These are phyloP conservation scores for Heterobasidion irregulare DNA, from an alignment of 1,284 basidiomycete genomes.

Conservation along the genomic window DNA sequence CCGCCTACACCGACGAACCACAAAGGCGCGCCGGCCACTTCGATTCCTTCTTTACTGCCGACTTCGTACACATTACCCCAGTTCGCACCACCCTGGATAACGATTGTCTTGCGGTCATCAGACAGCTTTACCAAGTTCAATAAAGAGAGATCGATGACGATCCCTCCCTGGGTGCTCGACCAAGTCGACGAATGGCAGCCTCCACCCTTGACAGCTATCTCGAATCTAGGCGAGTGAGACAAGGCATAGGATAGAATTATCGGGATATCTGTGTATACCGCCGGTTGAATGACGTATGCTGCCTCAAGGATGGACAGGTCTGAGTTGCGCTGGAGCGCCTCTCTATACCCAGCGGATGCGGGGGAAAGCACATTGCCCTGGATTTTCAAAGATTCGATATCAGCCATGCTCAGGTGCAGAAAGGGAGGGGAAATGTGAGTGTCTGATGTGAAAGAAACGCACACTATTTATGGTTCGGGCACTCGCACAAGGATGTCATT, in stretches of 20 bases:
- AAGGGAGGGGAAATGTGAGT: neutral
- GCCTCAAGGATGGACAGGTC: slow-evolving; percentile 16
- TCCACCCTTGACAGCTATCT: slow-evolving; percentile 19
- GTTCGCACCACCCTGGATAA: slow-evolving; percentile 26
- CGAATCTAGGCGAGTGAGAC: slow-evolving; percentile 10
- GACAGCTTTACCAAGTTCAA: slow-evolving; percentile 24
- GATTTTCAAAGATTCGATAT: neutral
- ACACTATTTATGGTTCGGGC: too few species aligned
- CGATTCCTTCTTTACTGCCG: slow-evolving; percentile 18
- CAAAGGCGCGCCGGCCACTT: slow-evolving; percentile 19
- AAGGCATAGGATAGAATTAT: slow-evolving; percentile 12
- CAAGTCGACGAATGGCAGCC: slow-evolving; percentile 17
- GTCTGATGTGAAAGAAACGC: neutral
- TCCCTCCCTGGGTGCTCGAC: slow-evolving; percentile 23
- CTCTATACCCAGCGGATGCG: neutral
- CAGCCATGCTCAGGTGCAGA: neutral
- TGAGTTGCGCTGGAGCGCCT: slow-evolving; percentile 14
- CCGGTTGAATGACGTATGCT: slow-evolving; percentile 14
- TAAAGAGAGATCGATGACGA: slow-evolving; percentile 29
- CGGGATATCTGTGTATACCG: slow-evolving; percentile 13
- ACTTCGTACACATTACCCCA: slow-evolving; percentile 28
- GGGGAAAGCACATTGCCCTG: slow-evolving; percentile 4
- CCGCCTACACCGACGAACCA: slow-evolving; percentile 19
- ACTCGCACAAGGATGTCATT: neutral
- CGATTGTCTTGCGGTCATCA: slow-evolving; percentile 15